Evolutionary conservation across 192 early-diverging fungal species (phyloP).

Genomic region (Backusella psychrophila): DNA sequence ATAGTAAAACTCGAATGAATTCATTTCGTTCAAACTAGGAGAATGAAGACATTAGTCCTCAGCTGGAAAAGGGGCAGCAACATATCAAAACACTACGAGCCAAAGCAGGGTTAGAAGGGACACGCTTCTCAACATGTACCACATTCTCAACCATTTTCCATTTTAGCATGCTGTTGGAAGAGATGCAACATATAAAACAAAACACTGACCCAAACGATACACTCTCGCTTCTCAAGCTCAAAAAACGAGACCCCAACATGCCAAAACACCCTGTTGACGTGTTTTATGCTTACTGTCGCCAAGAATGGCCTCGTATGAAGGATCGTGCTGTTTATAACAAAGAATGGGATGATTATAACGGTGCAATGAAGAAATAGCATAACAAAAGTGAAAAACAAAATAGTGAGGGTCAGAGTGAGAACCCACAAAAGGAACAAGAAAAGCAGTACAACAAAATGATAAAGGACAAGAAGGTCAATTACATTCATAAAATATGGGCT

Average conservation of each 20-base stretch:
- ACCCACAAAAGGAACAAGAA: no score
- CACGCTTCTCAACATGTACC: neutral
- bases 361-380: constrained; percentile 32
- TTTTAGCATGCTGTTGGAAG: neutral
- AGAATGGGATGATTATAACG: constrained; percentile 36
- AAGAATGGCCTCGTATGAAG: constrained; percentile 41
- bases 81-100: constrained; percentile 45
- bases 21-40: constrained; percentile 12
- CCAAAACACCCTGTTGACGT: constrained; percentile 45
- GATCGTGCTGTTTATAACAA: constrained; percentile 20
- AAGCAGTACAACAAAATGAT: no score
- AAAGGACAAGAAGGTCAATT: no score
- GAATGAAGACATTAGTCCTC: constrained; percentile 40
- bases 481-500: no score
- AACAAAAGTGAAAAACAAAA: no score
- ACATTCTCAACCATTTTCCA: neutral
- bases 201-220: neutral
- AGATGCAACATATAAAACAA: neutral
- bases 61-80: constrained; percentile 39
- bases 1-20: no score
- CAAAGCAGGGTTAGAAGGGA: constrained; percentile 39
- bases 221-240: no score
- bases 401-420: no score
- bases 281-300: constrained; percentile 41
- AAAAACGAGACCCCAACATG: constrained; percentile 36